Evolutionary conservation across 306 rosid species (phyloP).

Genomic region (Quercus agrifolia): DNA sequence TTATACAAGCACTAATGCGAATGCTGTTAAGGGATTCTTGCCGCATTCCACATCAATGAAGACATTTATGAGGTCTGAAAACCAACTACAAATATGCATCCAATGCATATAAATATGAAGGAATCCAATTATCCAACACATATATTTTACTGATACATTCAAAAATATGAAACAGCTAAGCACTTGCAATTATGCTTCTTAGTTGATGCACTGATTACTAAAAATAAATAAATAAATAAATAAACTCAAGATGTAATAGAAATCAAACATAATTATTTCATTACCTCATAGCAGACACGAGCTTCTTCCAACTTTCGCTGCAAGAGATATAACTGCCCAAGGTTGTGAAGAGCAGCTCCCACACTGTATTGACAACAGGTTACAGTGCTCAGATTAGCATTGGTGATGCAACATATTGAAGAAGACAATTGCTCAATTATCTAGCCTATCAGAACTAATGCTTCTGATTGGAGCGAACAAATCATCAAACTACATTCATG

Average conservation of each 20-base stretch:
- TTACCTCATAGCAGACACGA: constrained; percentile 62
- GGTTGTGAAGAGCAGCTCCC: constrained; percentile 80
- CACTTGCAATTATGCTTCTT: neutral
- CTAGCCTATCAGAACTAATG: neutral
- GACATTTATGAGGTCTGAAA: neutral
- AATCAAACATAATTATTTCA: neutral
- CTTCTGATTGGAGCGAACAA: neutral
- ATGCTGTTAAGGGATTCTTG: neutral
- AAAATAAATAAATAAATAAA: no score
- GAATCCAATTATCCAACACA: neutral
- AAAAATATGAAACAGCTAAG: neutral
- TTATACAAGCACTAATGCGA: no score
- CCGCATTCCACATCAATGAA: neutral
- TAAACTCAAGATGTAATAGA: no score
- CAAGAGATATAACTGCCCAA: constrained; percentile 77
- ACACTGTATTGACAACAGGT: constrained; percentile 50
- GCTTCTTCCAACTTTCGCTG: constrained; percentile 76
- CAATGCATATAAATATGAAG: neutral
- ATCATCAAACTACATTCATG: neutral
- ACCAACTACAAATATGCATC: neutral
- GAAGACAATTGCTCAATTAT: neutral
- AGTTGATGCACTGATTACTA: neutral
- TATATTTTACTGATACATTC: no score
- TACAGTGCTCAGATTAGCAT: constrained; percentile 7
- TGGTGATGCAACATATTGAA: neutral